Base-by-base conservation (phyloP, 129 eudicot species). In the Apium graveolens region DNA sequence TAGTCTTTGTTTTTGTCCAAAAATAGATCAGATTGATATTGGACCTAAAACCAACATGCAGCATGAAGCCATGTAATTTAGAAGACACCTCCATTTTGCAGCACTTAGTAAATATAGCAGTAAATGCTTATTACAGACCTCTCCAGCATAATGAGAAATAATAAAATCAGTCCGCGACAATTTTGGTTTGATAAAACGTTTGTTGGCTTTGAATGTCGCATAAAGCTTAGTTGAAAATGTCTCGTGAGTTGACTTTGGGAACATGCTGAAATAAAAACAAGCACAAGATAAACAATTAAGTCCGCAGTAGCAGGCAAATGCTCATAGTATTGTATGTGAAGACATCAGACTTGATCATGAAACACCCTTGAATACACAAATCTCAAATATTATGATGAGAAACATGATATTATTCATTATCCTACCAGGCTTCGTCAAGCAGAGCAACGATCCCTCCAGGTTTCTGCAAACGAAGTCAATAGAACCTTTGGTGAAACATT, bases 361-460 rank as follows among this genome's bases (percentile, higher is more conserved):
- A 39, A 24, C 76, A 71, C 49, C 43, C 51, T 71, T 21, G 31
- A 16, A 73, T 73, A 73, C 57, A 43, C 32, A 38, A 44, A 31
- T 31, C 12, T 60, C 60, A 26, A 4, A 68, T 29, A 70, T 65
- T 65, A 6, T 18, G 5, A 27, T 43, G 32, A 65, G 12, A 78
- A 21, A 29, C 45, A 63, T 27, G 7, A 45, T 5, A 31, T 24
- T 14, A 34, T 13, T 14, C 55, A 70, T 34, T 42, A 70, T 53
- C 79, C 39, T 89, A 94, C 97, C 98, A 94, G 78, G 98, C 98
- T 85, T 94, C 98, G 83, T 94, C 98, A 78, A 94, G 98, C 82
- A 94, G 90, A 79, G 98, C 97, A 82, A 94, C 84, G 80, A 91
- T 90, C 74, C 98, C 98, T 83, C 97, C 98, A 81, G 98, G 98